These are phyloP conservation scores for Triticum monococcum DNA, from an alignment of 176 grass and related monocot species.

Conservation along the genomic window DNA sequence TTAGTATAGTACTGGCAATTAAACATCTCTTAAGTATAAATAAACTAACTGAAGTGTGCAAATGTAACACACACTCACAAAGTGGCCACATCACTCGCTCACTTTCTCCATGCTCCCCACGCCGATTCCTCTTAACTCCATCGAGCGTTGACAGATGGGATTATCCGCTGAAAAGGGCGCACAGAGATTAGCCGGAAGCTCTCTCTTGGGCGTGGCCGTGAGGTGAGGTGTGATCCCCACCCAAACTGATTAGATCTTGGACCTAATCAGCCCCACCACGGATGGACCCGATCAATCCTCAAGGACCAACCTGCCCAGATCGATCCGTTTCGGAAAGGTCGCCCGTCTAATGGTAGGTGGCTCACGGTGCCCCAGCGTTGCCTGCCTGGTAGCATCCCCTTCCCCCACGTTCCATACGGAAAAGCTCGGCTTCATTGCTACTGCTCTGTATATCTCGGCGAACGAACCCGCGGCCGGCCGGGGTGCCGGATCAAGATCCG, in stretches of 20 bases:
- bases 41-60: not conserved
- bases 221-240: not conserved
- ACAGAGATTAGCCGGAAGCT: not conserved
- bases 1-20: not conserved
- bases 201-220: not conserved
- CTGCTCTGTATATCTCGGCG: not conserved
- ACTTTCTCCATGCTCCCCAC: not conserved
- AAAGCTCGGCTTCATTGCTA: constrained; percentile 22
- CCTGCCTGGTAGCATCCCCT: no score
- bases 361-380: not conserved
- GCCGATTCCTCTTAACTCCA: not conserved
- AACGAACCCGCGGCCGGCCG: not conserved
- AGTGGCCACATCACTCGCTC: not conserved
- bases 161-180: not conserved
- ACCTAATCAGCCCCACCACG: constrained; percentile 17
- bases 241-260: constrained; percentile 30
- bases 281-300: not conserved
- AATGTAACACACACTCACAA: not conserved
- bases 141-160: not conserved
- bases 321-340: not conserved
- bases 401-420: not conserved
- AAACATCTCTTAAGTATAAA: not conserved
- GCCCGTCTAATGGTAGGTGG: not conserved
- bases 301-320: constrained; percentile 6
- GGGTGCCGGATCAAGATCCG: constrained; percentile 22